These are phyloP conservation scores for Zea luxurians DNA, from an alignment of 176 grass and related monocot species.

Conservation along the genomic window DNA sequence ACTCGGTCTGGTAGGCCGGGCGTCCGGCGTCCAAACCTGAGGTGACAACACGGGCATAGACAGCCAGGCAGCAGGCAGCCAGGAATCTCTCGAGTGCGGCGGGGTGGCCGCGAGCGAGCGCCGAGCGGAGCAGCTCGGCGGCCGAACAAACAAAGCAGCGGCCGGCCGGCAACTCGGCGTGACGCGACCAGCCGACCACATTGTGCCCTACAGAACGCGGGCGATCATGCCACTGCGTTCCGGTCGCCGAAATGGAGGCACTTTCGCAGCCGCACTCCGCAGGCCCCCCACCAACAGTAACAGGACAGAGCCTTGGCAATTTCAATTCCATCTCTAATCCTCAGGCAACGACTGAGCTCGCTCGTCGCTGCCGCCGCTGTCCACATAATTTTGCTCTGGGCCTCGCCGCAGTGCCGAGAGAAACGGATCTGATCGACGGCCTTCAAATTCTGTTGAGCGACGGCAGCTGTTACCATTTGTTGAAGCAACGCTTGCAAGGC, in stretches of 20 bases:
- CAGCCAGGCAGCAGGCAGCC: slow-evolving; percentile 25
- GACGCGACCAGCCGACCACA: slow-evolving; percentile 51
- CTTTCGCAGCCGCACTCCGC: background rate
- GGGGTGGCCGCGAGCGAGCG: background rate
- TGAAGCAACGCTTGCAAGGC: background rate
- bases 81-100: slow-evolving; percentile 47
- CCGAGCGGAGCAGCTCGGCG: slow-evolving; percentile 41
- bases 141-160: too few relatives aligned
- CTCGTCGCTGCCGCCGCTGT: background rate
- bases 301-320: too few relatives aligned
- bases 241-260: slow-evolving; percentile 43
- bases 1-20: background rate
- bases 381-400: background rate
- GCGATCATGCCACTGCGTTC: slow-evolving; percentile 8
- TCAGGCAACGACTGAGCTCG: too few relatives aligned
- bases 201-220: slow-evolving; percentile 22
- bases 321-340: too few relatives aligned
- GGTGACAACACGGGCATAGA: slow-evolving; percentile 49
- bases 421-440: background rate
- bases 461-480: background rate
- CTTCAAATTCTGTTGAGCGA: background rate
- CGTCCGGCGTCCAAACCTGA: background rate
- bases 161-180: slow-evolving; percentile 51
- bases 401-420: background rate
- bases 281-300: background rate